Percentiles rank a stretch among this genome's conserved stretches.
phyloP scores from a whole-genome alignment of 495 filamentous ascomycete genomes.

The Penicillium egyptiacum region DNA sequence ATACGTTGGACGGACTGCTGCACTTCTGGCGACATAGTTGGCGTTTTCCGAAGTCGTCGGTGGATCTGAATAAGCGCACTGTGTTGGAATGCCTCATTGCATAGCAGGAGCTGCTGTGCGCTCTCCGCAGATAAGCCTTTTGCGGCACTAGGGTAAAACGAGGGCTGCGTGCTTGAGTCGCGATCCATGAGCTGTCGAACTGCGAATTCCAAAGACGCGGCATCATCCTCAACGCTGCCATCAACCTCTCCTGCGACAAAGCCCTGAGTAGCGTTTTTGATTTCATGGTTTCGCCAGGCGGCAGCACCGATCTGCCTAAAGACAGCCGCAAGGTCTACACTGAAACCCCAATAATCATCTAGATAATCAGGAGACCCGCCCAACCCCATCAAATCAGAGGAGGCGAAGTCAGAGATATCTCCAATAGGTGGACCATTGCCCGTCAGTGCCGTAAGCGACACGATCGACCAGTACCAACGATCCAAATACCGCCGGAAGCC shows the following conservation, averaged over 20 bases:
- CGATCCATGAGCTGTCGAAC: constrained; percentile 41
- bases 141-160: constrained; percentile 43
- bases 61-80: constrained; percentile 49
- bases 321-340: constrained; percentile 41
- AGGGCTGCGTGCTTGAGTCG: constrained; percentile 30
- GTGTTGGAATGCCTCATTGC: constrained; percentile 50
- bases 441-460: constrained; percentile 47
- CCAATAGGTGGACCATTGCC: constrained; percentile 49
- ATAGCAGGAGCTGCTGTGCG: constrained; percentile 42
- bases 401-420: constrained; percentile 23
- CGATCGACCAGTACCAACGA: constrained; percentile 49
- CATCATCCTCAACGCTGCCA: constrained; percentile 29
- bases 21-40: constrained; percentile 35
- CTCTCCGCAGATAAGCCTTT: constrained; percentile 37
- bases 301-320: constrained; percentile 46
- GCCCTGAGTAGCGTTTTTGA: constrained; percentile 14
- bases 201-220: constrained; percentile 36
- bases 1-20: constrained; percentile 45
- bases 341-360: constrained; percentile 52
- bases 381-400: constrained; percentile 19
- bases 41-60: constrained; percentile 39
- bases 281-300: constrained; percentile 40
- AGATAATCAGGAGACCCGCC: constrained; percentile 40
- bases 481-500: constrained; percentile 47
- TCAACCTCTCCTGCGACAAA: constrained; percentile 27